These are phyloP conservation scores for Umbelopsis vinacea DNA, from an alignment of 192 early-diverging fungal species.

Conservation along the genomic window DNA sequence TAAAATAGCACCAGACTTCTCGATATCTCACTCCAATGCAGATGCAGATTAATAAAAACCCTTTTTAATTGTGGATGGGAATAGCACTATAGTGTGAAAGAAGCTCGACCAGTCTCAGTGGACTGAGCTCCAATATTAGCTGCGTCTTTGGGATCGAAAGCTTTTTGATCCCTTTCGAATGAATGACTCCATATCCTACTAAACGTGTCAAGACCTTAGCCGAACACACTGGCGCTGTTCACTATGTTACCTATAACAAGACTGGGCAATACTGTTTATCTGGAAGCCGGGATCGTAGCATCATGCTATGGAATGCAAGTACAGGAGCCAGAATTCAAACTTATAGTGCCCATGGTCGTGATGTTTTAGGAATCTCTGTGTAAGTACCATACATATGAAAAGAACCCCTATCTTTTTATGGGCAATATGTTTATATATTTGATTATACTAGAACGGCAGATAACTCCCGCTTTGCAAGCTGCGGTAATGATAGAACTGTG, in stretches of 20 bases:
- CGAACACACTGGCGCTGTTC: slow-evolving; percentile 72
- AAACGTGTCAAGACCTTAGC: slow-evolving; percentile 46
- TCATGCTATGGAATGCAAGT: slow-evolving; percentile 72
- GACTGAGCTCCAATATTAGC: no score
- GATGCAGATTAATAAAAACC: no score
- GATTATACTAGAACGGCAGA: slow-evolving; percentile 49
- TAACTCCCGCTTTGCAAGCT: slow-evolving; percentile 74
- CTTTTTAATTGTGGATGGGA: no score
- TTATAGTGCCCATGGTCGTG: slow-evolving; percentile 87
- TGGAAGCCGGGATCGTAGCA: slow-evolving; percentile 74
- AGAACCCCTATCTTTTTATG: neutral
- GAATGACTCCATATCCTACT: slow-evolving; percentile 33
- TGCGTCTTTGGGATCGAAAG: neutral
- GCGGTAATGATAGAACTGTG: slow-evolving; percentile 81
- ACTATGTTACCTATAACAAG: slow-evolving; percentile 67
- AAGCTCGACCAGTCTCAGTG: no score
- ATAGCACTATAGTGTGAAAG: no score
- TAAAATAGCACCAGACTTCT: neutral
- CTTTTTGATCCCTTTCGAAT: slow-evolving; percentile 5
- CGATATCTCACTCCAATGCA: neutral
- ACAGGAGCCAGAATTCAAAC: slow-evolving; percentile 73
- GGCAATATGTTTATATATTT: slow-evolving; percentile 10
- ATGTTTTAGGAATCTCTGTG: slow-evolving; percentile 73
- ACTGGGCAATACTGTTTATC: slow-evolving; percentile 84
- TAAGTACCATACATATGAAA: slow-evolving; percentile 41